Evolutionary conservation across 2,329 filamentous ascomycete genomes (phyloP).

Genomic region (Xylaria hypoxylon): DNA sequence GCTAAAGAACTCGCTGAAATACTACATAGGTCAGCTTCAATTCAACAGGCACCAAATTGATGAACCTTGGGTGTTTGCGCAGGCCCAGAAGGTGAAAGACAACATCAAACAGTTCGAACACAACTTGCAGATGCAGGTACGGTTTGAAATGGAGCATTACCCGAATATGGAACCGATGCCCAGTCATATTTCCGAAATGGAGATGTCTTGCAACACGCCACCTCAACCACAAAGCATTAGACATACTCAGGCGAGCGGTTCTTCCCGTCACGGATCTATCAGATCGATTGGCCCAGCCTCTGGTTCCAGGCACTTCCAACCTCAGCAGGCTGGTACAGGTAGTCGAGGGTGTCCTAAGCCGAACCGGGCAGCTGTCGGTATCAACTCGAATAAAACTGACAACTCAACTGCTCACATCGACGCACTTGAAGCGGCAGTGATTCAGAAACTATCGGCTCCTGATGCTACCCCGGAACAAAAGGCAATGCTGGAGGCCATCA

Average conservation of each 20-base stretch:
- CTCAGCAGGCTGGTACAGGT: slow-evolving; percentile 36
- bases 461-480: slow-evolving; percentile 32
- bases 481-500: slow-evolving; percentile 31
- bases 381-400: slow-evolving; percentile 46
- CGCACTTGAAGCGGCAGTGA: slow-evolving; percentile 44
- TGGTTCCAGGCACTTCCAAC: slow-evolving; percentile 35
- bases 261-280: slow-evolving; percentile 43
- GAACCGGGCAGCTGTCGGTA: slow-evolving; percentile 42
- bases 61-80: slow-evolving; percentile 45
- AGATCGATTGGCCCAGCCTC: slow-evolving; percentile 35
- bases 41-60: slow-evolving; percentile 74
- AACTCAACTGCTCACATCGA: slow-evolving; percentile 42
- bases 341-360: slow-evolving; percentile 29
- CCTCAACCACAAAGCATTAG: slow-evolving; percentile 47
- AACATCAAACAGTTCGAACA: slow-evolving; percentile 64
- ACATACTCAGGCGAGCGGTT: slow-evolving; percentile 41
- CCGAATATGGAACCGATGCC: slow-evolving; percentile 37
- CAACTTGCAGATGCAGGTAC: slow-evolving; percentile 57
- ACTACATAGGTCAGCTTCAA: slow-evolving; percentile 67
- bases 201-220: slow-evolving; percentile 37
- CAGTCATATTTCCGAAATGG: slow-evolving; percentile 29
- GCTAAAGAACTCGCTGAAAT: slow-evolving; percentile 65
- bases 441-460: slow-evolving; percentile 33
- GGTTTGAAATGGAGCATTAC: slow-evolving; percentile 35
- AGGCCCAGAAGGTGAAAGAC: slow-evolving; percentile 55